phyloP scores from a whole-genome alignment of 176 grass and related monocot genomes.

The Carex littledalei region DNA sequence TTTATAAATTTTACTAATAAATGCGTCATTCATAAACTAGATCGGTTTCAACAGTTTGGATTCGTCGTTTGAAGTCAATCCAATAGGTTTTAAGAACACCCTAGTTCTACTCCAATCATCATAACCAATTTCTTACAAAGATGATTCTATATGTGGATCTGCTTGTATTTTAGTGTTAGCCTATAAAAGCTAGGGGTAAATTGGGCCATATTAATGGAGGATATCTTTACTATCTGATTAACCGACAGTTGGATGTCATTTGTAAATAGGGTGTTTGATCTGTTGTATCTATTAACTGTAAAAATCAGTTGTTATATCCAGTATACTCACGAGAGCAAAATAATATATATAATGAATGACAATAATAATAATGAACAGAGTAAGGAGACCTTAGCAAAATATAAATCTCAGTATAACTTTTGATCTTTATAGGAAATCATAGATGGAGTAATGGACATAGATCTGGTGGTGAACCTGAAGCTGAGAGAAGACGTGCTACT shows the following conservation, averaged over 20 bases:
- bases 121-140: background rate
- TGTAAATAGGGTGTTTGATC: background rate
- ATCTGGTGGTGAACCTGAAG: slow-evolving; percentile 97
- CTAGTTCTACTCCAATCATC: background rate
- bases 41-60: too few species aligned
- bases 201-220: background rate
- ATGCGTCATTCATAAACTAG: too few species aligned
- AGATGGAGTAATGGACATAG: slow-evolving; percentile 70
- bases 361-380: background rate
- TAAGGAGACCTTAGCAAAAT: background rate
- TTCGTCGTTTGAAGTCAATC: too few species aligned
- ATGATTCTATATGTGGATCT: background rate
- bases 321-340: background rate
- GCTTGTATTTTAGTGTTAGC: background rate
- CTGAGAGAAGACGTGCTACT: slow-evolving; percentile 84
- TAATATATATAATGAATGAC: background rate
- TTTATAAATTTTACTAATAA: too few species aligned
- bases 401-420: background rate
- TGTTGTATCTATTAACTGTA: background rate
- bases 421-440: slow-evolving; percentile 62
- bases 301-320: background rate
- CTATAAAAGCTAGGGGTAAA: background rate
- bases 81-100: too few species aligned
- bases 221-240: background rate
- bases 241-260: background rate